These are phyloP conservation scores for Rubia peregrina DNA, from an alignment of 305 asterid species.

Conservation along the genomic window DNA sequence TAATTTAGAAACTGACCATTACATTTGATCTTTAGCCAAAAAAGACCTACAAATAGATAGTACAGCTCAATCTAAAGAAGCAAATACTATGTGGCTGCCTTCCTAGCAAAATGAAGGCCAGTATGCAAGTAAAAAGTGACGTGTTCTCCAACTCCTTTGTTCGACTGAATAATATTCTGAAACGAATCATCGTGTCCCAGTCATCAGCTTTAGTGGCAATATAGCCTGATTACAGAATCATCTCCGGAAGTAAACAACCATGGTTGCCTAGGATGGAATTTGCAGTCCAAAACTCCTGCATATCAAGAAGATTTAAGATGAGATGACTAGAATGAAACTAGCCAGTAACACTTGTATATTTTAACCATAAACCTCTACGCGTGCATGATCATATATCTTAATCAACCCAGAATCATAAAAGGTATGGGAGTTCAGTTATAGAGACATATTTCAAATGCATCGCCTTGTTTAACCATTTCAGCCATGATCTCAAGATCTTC, in stretches of 20 bases:
- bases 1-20: not conserved
- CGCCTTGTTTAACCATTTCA: no score
- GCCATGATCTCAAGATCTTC: not conserved
- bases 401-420: no score
- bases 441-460: not conserved
- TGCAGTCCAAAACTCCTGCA: constrained; percentile 87
- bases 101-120: not conserved
- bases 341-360: not conserved
- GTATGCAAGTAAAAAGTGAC: not conserved
- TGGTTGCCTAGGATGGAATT: constrained; percentile 95
- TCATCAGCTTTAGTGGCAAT: constrained; percentile 41
- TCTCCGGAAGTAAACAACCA: constrained; percentile 94
- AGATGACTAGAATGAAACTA: not conserved
- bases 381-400: no score
- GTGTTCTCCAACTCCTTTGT: not conserved
- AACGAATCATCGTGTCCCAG: not conserved
- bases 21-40: not conserved
- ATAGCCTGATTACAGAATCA: constrained; percentile 72
- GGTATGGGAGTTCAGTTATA: not conserved
- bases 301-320: constrained; percentile 4
- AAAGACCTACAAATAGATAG: not conserved
- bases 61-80: not conserved
- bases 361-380: no score
- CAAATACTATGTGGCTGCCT: not conserved
- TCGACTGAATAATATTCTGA: not conserved